Evolutionary conservation across 2,329 filamentous ascomycete species (phyloP).

Genomic region (Gyromitra esculenta): DNA sequence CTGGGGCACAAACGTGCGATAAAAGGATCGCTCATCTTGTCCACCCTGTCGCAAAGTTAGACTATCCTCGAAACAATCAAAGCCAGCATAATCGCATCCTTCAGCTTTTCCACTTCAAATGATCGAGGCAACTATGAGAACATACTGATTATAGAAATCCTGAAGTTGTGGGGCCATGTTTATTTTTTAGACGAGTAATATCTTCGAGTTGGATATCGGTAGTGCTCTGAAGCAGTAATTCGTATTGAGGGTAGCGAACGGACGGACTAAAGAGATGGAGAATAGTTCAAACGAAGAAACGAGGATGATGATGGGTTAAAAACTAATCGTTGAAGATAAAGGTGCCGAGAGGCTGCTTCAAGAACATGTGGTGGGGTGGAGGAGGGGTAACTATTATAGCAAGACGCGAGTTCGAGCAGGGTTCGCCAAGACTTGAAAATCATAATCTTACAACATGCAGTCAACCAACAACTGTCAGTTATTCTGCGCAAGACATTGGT

Average conservation of each 20-base stretch:
- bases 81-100: not conserved
- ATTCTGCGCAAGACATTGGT: no score
- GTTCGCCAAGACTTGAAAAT: conserved; percentile 36
- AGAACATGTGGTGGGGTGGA: conserved; percentile 46
- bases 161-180: conserved; percentile 93
- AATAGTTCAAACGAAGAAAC: conserved; percentile 2
- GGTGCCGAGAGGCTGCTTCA: conserved; percentile 10
- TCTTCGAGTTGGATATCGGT: conserved; percentile 61
- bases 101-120: not conserved
- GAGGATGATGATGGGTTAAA: conserved; percentile 26
- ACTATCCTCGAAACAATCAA: not conserved
- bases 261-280: not conserved
- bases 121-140: conserved; percentile 28
- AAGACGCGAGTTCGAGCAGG: conserved; percentile 13
- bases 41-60: conserved; percentile 56
- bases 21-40: conserved; percentile 58
- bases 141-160: conserved; percentile 83
- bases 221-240: conserved; percentile 2
- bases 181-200: conserved; percentile 64
- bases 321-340: conserved; percentile 28
- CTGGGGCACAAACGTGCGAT: conserved; percentile 57
- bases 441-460: no score
- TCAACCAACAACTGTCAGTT: no score
- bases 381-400: conserved; percentile 41
- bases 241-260: conserved; percentile 7